phyloP scores from a whole-genome alignment of 208 protist species.

The Trypanosoma conorhini region DNA sequence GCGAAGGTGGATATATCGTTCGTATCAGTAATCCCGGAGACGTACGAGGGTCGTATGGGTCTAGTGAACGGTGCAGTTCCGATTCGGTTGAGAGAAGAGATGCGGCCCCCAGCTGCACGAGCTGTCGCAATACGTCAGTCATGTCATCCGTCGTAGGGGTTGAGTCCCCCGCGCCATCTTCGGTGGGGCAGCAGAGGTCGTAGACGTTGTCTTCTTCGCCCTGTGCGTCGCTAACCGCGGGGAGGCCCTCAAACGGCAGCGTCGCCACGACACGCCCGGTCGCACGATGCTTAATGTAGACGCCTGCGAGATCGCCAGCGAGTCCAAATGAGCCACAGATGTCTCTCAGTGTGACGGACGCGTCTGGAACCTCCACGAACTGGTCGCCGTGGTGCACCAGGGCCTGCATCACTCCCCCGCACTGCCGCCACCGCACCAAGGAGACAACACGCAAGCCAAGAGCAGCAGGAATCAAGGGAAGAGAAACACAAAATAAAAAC shows the following conservation, averaged over 20 bases:
- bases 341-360: constrained; percentile 63
- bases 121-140: constrained; percentile 43
- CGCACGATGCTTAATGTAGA: constrained; percentile 48
- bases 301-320: constrained; percentile 35
- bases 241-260: constrained; percentile 69
- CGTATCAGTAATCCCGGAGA: constrained; percentile 53
- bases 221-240: constrained; percentile 5
- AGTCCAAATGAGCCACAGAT: constrained; percentile 70
- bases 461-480: constrained; percentile 11
- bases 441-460: background rate
- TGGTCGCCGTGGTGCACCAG: constrained; percentile 67
- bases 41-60: constrained; percentile 46
- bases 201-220: constrained; percentile 15
- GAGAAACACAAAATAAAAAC: constrained; percentile 1
- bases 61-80: constrained; percentile 29
- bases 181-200: constrained; percentile 14
- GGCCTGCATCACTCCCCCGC: constrained; percentile 14
- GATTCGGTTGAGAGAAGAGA: constrained; percentile 56
- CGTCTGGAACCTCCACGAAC: constrained; percentile 65
- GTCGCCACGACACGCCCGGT: constrained; percentile 67
- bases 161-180: constrained; percentile 2
- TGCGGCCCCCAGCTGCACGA: constrained; percentile 70
- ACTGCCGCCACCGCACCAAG: background rate
- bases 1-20: constrained; percentile 55
- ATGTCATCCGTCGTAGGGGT: constrained; percentile 26